Evolutionary conservation across 345 rosid genomes (phyloP).

Genomic region (Brassica carinata): DNA sequence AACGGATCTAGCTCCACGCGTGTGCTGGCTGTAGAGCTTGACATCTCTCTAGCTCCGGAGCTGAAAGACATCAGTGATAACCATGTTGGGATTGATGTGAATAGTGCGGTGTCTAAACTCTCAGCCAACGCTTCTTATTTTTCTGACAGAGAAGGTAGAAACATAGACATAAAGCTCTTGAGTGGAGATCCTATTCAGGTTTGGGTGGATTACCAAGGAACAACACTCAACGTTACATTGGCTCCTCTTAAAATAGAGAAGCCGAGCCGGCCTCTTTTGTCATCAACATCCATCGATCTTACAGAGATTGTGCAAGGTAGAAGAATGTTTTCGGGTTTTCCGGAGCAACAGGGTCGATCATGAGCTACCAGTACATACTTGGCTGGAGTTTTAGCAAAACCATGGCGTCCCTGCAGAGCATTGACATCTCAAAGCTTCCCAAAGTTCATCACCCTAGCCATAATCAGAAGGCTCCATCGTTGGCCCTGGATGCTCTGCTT

Average conservation of each 20-base stretch:
- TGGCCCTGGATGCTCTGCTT: constrained; percentile 34
- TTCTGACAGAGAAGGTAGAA: constrained; percentile 29
- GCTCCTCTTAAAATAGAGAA: constrained; percentile 43
- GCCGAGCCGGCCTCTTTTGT: constrained; percentile 59
- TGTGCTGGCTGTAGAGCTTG: constrained; percentile 63
- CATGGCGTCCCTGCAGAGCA: constrained; percentile 38
- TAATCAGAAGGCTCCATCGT: background rate
- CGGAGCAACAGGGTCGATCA: constrained; percentile 49
- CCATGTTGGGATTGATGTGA: constrained; percentile 70
- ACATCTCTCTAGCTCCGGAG: constrained; percentile 49
- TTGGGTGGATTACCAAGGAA: constrained; percentile 69
- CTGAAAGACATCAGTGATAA: constrained; percentile 48
- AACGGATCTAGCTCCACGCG: constrained; percentile 43
- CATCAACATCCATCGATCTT: constrained; percentile 43
- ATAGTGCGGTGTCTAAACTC: constrained; percentile 38
- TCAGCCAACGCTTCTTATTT: constrained; percentile 49
- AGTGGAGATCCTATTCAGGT: constrained; percentile 55
- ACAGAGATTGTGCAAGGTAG: constrained; percentile 45
- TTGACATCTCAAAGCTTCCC: constrained; percentile 57
- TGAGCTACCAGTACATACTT: constrained; percentile 51
- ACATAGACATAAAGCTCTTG: constrained; percentile 38
- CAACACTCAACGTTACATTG: constrained; percentile 48
- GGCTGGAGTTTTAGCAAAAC: constrained; percentile 70
- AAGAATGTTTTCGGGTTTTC: constrained; percentile 63
- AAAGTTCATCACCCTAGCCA: constrained; percentile 35